Base-by-base conservation (phyloP, 768 basidiomycete species). In the Boletus eberwhitei region DNA sequence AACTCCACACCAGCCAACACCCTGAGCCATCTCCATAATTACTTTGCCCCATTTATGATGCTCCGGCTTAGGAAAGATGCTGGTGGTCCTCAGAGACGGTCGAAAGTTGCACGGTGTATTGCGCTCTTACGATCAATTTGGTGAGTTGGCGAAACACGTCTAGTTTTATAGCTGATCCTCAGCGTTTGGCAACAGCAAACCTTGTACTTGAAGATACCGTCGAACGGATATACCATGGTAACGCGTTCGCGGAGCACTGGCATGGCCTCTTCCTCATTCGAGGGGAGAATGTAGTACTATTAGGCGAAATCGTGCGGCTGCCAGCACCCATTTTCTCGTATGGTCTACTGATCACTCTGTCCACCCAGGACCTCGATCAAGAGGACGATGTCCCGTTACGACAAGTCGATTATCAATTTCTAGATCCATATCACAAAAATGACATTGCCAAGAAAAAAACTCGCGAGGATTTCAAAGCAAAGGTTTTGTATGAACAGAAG, bases 61-160 rank as follows among this genome's bases (percentile, higher is more conserved):
- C 61, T 57, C 62, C 40, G 61, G 53, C 61, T 62, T 63, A 99
- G 97, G 98, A 80, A 98, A 98, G 84, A 96, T 99, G 85, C 81
- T 99, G 52, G 95, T 99, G 50, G 86, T 98, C 65, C 79, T 99
- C 58, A 81, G 97, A 72, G 97, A 99, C 73, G 97, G 97, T 55
- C 79, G 94, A 67, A 99, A 98, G 72, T 80, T 98, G 38, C 90
- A 97, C 64, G 97, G 97, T 40, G 96, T 99, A 46, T 76, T 99
- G 63, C 79, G 97, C 53, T 96, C 93, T 21, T 99, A 99, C 71
- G 97, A 99, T 78, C 97, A 99, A 67, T 99, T 98, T 64, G 97
- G 97, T 98, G 72, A 64, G 86, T 53, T 17, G 19, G 22, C 31
- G 9, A 13, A 17, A 29, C 35, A 34, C 21, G 52, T 37, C 43